phyloP scores from a whole-genome alignment of 2,329 filamentous ascomycete species.

The Botrytis fabae region DNA sequence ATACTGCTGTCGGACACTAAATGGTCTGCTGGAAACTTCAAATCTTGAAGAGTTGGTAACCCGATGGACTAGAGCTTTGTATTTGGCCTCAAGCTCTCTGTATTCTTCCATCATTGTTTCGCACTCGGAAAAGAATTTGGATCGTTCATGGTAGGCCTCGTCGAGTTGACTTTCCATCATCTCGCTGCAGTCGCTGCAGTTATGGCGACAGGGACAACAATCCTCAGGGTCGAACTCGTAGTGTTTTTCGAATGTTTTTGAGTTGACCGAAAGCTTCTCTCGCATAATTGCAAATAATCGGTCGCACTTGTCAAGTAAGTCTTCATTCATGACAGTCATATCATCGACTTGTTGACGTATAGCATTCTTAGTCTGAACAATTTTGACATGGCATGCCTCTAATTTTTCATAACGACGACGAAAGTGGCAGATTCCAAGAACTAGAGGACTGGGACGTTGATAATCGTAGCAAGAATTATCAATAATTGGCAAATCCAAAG shows the following conservation, averaged over 20 bases:
- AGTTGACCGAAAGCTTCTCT: background rate
- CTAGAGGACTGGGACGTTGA: background rate
- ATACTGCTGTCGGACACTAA: background rate
- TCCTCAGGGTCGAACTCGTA: background rate
- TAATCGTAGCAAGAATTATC: background rate
- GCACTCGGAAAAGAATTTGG: background rate
- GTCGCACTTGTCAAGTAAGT: background rate
- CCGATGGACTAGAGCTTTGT: background rate
- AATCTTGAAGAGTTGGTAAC: background rate
- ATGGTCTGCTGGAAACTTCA: accelerated
- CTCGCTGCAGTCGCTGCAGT: background rate
- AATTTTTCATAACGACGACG: background rate
- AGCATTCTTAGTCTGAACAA: background rate
- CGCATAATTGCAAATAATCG: background rate
- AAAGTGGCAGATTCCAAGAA: background rate
- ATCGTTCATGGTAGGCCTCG: background rate
- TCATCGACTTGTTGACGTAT: background rate
- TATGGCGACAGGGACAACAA: background rate
- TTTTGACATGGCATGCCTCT: background rate
- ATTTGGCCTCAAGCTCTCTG: background rate
- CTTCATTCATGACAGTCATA: background rate
- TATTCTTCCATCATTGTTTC: background rate
- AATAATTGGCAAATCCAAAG: background rate
- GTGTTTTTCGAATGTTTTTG: background rate
- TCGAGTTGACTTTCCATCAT: background rate